Conservation (phyloP, 2,329 filamentous ascomycete species). For the Chrysoporthe deuterocubensis region DNA sequence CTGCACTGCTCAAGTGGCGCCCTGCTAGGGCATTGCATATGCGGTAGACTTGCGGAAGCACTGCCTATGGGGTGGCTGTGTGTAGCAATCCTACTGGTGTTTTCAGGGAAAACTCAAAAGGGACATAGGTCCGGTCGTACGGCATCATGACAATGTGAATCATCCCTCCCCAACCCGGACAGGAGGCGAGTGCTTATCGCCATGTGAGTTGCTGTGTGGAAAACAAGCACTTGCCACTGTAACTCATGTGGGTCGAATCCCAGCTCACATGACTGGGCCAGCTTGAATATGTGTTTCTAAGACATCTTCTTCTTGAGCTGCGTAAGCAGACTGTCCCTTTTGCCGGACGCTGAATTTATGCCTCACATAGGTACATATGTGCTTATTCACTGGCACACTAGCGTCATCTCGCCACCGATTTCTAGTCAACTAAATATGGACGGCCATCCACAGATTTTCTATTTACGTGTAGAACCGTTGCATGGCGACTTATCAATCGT, state of each 20-base stretch:
- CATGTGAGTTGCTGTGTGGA: not conserved
- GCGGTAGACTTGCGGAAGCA: not conserved
- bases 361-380: not conserved
- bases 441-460: not conserved
- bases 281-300: not conserved
- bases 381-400: not conserved
- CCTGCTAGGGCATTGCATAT: not conserved
- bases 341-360: not conserved
- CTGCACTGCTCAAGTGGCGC: not conserved
- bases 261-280: not conserved
- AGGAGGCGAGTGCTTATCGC: not conserved
- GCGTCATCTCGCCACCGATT: not conserved
- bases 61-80: not conserved
- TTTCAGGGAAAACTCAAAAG: constrained; percentile 3
- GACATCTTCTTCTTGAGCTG: not conserved
- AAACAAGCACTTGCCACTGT: not conserved
- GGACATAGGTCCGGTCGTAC: not conserved
- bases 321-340: not conserved
- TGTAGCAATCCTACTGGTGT: not conserved
- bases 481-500: not conserved
- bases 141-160: not conserved
- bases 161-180: not conserved
- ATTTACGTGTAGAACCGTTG: not conserved
- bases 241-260: not conserved
- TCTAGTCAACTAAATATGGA: not conserved